Base-by-base conservation (phyloP, 1,284 basidiomycete genomes). In the Tilletia caries region DNA sequence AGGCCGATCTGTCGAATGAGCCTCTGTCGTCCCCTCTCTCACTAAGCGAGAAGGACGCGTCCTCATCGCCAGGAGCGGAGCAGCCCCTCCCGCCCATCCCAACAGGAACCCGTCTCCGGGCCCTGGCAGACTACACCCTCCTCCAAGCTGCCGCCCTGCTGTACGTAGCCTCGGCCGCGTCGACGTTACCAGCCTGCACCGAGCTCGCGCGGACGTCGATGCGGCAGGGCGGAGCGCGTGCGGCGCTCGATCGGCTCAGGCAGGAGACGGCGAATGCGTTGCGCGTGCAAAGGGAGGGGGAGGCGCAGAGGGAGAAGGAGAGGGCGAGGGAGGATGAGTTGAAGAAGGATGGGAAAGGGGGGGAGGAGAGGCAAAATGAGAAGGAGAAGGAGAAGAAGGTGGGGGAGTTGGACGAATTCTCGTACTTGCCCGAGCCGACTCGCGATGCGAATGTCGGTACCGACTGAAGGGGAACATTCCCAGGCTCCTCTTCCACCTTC, bases 121-220 rank as follows among this genome's bases (percentile, higher is more conserved):
- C 81, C 2, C 27, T 83, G 50, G 72, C 67, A 43, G 77, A 80
- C 67, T 83, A 82, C 68, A 82, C 79, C 18, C 67, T 83, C 0
- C 65, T 83, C 8, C 80, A 83, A 60, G 68, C 79, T 18, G 73
- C 80, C 4, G 81, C 81, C 5, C 68, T 81, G 27, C 73, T 83
- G 20, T 79, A 78, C 67, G 76, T 83, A 18, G 80, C 76, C 10
- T 73, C 73, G 6, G 73, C 74, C 44, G 79, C 71, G 6, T 0
- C 23, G 10, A 64, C 70, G 1, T 62, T 79, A 3, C 23, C 66
- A 3, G 66, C 66, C 0, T 72, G 71, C 1, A 67, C 70, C 2
- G 25, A 33, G 3, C 43, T 79, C 12, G 77, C 79, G 20, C 64
- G 70, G 13, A 25, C 62, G 2, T 66, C 68, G 33, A 76, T 80